Conservation (phyloP, 345 rosid genomes). For the Rhizophora apiculata region DNA sequence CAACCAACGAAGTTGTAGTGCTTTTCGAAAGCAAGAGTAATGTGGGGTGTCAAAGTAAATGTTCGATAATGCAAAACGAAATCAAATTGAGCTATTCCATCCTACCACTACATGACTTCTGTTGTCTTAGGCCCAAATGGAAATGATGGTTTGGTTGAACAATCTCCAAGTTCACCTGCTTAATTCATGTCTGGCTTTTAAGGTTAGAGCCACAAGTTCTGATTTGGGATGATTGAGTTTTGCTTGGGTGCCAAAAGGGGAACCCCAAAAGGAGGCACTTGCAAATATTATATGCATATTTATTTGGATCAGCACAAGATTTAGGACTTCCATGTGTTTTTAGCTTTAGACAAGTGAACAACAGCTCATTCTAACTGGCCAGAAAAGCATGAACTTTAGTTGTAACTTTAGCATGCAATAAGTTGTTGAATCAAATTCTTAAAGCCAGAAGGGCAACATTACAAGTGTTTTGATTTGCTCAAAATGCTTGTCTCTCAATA, state of each 20-base stretch:
- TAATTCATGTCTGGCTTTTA: not conserved
- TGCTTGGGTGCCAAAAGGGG: not conserved
- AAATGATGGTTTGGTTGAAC: not conserved
- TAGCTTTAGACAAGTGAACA: constrained; percentile 3
- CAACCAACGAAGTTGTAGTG: too few species aligned
- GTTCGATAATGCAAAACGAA: too few species aligned
- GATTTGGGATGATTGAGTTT: not conserved
- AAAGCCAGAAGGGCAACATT: not conserved
- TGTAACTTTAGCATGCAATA: not conserved
- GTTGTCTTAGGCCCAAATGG: too few species aligned
- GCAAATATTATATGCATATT: not conserved
- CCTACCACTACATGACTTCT: too few species aligned
- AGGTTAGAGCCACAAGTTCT: not conserved
- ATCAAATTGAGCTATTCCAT: too few species aligned
- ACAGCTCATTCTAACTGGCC: not conserved
- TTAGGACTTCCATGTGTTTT: constrained; percentile 2
- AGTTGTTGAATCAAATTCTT: not conserved
- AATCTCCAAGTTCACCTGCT: not conserved
- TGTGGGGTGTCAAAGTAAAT: too few species aligned
- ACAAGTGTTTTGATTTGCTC: too few species aligned
- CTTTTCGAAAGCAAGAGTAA: too few species aligned
- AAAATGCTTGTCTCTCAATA: too few species aligned
- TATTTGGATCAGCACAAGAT: constrained; percentile 5
- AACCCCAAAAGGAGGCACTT: not conserved
- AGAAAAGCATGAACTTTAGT: constrained; percentile 13